Evolutionary conservation across 2,329 filamentous ascomycete species (phyloP).

Genomic region (Cercospora citrullina): DNA sequence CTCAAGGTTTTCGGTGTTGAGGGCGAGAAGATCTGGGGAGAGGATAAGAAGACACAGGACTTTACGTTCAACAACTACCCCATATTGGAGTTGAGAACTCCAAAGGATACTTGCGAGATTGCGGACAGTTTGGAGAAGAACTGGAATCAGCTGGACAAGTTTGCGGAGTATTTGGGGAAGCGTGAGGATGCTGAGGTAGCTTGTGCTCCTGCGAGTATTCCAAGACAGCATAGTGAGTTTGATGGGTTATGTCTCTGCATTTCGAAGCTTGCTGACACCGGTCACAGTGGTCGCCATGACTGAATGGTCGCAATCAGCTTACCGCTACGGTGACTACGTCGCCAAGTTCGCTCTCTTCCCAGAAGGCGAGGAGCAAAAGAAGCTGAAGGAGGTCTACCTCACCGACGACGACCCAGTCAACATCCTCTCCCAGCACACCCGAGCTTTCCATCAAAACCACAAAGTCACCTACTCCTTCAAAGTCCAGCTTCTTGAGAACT

Average conservation of each 20-base stretch:
- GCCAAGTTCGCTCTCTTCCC: constrained; percentile 40
- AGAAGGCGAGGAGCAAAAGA: constrained; percentile 33
- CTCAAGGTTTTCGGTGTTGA: constrained; percentile 42
- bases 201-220: constrained; percentile 32
- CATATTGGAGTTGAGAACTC: constrained; percentile 36
- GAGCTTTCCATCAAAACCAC: constrained; percentile 38
- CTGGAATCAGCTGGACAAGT: constrained; percentile 37
- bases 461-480: constrained; percentile 40
- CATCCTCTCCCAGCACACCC: constrained; percentile 37
- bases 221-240: constrained; percentile 34
- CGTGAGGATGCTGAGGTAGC: constrained; percentile 38
- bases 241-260: not conserved
- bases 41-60: constrained; percentile 40
- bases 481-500: constrained; percentile 38
- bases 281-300: constrained; percentile 37
- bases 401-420: constrained; percentile 36
- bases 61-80: constrained; percentile 41
- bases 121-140: constrained; percentile 39
- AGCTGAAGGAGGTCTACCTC: constrained; percentile 32
- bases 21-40: constrained; percentile 41
- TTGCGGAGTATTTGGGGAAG: constrained; percentile 35
- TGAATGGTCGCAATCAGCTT: constrained; percentile 39
- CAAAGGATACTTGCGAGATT: constrained; percentile 38
- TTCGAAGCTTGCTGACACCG: not conserved
- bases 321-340: constrained; percentile 40